Evolutionary conservation across 495 filamentous ascomycete species (phyloP).

Genomic region (Hyaloscypha hepaticicola): DNA sequence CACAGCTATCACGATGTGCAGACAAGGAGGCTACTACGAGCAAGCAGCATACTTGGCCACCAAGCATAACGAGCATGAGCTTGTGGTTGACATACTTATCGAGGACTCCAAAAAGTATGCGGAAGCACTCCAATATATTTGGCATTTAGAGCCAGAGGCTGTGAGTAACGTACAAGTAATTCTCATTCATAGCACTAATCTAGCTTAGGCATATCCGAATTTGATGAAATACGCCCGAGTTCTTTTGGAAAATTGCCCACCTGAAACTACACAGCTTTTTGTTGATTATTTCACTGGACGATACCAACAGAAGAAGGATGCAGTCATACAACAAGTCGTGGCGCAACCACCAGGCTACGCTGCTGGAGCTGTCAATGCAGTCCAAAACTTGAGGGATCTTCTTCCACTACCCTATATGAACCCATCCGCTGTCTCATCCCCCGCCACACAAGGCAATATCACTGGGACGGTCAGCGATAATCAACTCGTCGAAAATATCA

Average conservation of each 20-base stretch:
- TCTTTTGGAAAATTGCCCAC: conserved; percentile 78
- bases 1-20: conserved; percentile 96
- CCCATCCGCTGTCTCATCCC: conserved; percentile 47
- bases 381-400: conserved; percentile 78
- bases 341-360: conserved; percentile 45
- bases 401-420: conserved; percentile 88
- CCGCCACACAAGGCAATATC: conserved; percentile 39
- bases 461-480: conserved; percentile 39
- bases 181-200: conserved; percentile 12
- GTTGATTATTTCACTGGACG: conserved; percentile 89
- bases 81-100: conserved; percentile 92
- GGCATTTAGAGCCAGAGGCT: conserved; percentile 77
- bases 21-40: conserved; percentile 96
- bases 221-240: conserved; percentile 95
- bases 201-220: conserved; percentile 71
- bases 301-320: conserved; percentile 70
- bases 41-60: conserved; percentile 95
- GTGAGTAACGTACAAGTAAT: conserved; percentile 45
- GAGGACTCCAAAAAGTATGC: conserved; percentile 89
- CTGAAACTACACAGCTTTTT: conserved; percentile 78
- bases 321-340: conserved; percentile 46
- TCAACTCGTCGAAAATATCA: conserved; percentile 38
- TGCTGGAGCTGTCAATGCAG: conserved; percentile 61
- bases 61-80: conserved; percentile 89
- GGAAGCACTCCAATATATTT: conserved; percentile 88